Base-by-base conservation (phyloP, 768 basidiomycete genomes). In the Boletus vermiculosoides region DNA sequence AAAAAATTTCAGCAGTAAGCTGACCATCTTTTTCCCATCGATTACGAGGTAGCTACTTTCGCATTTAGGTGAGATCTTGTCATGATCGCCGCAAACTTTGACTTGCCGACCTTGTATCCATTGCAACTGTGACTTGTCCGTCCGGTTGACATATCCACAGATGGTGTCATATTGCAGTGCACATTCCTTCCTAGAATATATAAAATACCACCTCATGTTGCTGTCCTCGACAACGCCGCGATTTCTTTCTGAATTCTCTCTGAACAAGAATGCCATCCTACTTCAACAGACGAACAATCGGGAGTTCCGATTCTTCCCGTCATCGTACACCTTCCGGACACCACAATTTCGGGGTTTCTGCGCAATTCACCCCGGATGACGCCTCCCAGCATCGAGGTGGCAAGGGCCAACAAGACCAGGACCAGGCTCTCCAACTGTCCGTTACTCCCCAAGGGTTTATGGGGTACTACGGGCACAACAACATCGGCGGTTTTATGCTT, bases 251-350 rank as follows among this genome's bases (percentile, higher is more conserved):
- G 31, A 23, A 22, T 23, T 22, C 48, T 33, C 50, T 40, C 45
- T 23, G 1, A 45, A 25, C 37, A 31, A n/a, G 18, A 44, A 58
- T 64, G 58, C 1, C 62, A 9, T 54, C 52, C 6, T 55, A 50
- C 51, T 45, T 59, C 23, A 10, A 57, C 58, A 52, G 52, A 52
- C 55, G 36, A 9, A 55, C 44, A 5, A 28, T 31, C 3, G 52
- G 45, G 6, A 39, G 37, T 16, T 30, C 15, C n/a, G 50, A 50
- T 39, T 8, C 46, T 0, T 28, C 53, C 4, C 46, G 8, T 42
- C 50, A 9, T 16, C 50, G 2, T 25, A 20, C 20, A 12, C 39
- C 25, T 22, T 42, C 58, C 15, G 25, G 40, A 20, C 23, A 28
- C 11, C 42, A 16, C 42, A 33, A 41, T 20, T 22, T 34, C 30